phyloP scores from a whole-genome alignment of 768 basidiomycete species.

The Boletus vinaceobasis region DNA sequence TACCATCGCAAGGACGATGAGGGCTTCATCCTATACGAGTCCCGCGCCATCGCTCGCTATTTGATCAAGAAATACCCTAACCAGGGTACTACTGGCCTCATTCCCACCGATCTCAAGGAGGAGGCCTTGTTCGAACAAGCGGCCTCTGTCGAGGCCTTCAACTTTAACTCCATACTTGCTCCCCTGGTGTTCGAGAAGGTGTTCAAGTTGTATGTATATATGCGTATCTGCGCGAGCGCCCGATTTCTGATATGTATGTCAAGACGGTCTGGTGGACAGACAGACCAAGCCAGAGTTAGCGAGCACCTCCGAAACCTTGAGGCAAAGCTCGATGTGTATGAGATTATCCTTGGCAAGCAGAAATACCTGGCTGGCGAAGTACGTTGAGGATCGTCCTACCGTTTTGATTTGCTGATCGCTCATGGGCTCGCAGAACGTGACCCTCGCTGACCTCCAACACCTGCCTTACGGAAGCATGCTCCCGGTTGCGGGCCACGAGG shows the following conservation, averaged over 20 bases:
- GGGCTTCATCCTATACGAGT: constrained; percentile 60
- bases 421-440: constrained; percentile 35
- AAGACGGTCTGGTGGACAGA: constrained; percentile 19
- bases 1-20: constrained; percentile 47
- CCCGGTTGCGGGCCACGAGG: constrained; percentile 19
- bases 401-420: background rate
- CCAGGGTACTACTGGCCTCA: constrained; percentile 45
- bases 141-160: constrained; percentile 44
- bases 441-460: constrained; percentile 58
- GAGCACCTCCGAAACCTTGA: constrained; percentile 21
- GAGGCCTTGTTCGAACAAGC: constrained; percentile 33
- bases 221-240: too few relatives aligned
- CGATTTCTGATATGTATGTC: background rate
- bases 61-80: constrained; percentile 50
- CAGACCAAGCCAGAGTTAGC: constrained; percentile 20
- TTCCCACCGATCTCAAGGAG: constrained; percentile 42
- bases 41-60: constrained; percentile 60
- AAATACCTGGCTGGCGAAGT: constrained; percentile 58
- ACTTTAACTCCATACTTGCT: constrained; percentile 46
- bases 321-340: constrained; percentile 48
- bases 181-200: constrained; percentile 46
- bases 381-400: constrained; percentile 7
- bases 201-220: constrained; percentile 44
- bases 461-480: constrained; percentile 43
- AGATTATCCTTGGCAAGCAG: constrained; percentile 50